phyloP scores from a whole-genome alignment of 2,329 filamentous ascomycete species.

The Harringtonia lauricola region DNA sequence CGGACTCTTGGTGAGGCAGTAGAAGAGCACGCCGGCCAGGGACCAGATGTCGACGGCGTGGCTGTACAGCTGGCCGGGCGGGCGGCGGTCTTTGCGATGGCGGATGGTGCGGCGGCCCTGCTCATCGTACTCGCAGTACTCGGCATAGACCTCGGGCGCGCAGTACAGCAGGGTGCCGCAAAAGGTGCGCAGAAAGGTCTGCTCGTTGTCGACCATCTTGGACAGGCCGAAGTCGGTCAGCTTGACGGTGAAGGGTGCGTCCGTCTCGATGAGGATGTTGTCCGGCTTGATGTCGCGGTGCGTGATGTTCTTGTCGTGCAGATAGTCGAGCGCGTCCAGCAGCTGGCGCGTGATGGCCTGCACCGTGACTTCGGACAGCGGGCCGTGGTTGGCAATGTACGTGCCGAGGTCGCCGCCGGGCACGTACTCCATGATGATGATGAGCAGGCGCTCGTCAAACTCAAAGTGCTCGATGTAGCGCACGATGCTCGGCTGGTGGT shows the following conservation, averaged over 20 bases:
- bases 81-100: slow-evolving; percentile 48
- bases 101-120: slow-evolving; percentile 51
- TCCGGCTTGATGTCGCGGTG: slow-evolving; percentile 99
- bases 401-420: slow-evolving; percentile 72
- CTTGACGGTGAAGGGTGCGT: slow-evolving; percentile 71
- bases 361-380: slow-evolving; percentile 57
- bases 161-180: slow-evolving; percentile 94
- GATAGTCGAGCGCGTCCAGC: slow-evolving; percentile 70
- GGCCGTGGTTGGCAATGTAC: slow-evolving; percentile 49
- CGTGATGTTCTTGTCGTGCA: slow-evolving; percentile 81
- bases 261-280: slow-evolving; percentile 76
- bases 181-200: slow-evolving; percentile 91
- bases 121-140: slow-evolving; percentile 58
- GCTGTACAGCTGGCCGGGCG: slow-evolving; percentile 59
- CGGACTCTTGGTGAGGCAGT: slow-evolving; percentile 64
- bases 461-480: slow-evolving; percentile 84
- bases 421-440: slow-evolving; percentile 95
- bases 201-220: slow-evolving; percentile 81
- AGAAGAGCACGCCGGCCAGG: slow-evolving; percentile 83
- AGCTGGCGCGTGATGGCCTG: slow-evolving; percentile 66
- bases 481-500: slow-evolving; percentile 67
- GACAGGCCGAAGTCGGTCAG: slow-evolving; percentile 94
- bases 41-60: slow-evolving; percentile 97
- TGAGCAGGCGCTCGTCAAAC: slow-evolving; percentile 70
- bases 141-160: slow-evolving; percentile 89